A percentile compares a stretch with the other conserved stretches of the same genome.
These are phyloP conservation scores for Macrolepiota dolichaula DNA, from an alignment of 768 basidiomycete genomes.

Conservation along the genomic window DNA sequence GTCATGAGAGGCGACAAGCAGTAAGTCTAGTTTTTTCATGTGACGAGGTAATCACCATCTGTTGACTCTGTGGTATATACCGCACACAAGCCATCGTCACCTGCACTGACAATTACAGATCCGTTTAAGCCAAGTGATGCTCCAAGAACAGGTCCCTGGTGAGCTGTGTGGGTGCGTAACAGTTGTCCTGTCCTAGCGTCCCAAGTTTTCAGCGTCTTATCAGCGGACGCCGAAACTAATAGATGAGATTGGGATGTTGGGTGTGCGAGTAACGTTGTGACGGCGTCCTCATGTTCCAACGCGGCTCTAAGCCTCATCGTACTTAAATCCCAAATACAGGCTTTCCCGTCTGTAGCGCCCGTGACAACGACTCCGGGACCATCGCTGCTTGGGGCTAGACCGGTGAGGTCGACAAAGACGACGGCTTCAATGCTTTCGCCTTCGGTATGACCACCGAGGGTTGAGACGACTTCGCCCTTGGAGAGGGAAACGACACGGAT, in stretches of 20 bases:
- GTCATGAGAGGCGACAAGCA: not conserved
- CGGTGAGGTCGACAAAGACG: constrained; percentile 75
- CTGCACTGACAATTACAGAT: constrained; percentile 77
- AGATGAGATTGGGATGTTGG: constrained; percentile 75
- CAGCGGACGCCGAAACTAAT: constrained; percentile 83
- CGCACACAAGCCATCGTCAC: constrained; percentile 85
- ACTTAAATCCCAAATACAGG: constrained; percentile 90
- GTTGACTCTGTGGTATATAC: constrained; percentile 70
- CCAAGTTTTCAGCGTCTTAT: constrained; percentile 87
- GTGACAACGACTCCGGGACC: constrained; percentile 71
- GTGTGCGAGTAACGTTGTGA: constrained; percentile 75
- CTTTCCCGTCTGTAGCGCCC: constrained; percentile 91
- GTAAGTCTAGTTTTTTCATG: not conserved
- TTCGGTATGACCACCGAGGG: constrained; percentile 79
- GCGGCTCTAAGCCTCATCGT: constrained; percentile 84
- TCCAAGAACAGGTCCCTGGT: constrained; percentile 71
- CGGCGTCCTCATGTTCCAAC: constrained; percentile 80
- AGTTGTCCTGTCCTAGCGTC: constrained; percentile 83
- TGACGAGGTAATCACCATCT: constrained; percentile 25
- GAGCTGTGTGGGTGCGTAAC: constrained; percentile 78
- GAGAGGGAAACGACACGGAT: constrained; percentile 83
- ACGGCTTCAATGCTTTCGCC: constrained; percentile 88
- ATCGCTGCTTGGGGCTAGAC: constrained; percentile 30
- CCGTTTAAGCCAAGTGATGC: constrained; percentile 71
- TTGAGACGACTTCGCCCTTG: constrained; percentile 79